Base-by-base conservation (phyloP, 768 basidiomycete genomes). In the Mycena amicta region DNA sequence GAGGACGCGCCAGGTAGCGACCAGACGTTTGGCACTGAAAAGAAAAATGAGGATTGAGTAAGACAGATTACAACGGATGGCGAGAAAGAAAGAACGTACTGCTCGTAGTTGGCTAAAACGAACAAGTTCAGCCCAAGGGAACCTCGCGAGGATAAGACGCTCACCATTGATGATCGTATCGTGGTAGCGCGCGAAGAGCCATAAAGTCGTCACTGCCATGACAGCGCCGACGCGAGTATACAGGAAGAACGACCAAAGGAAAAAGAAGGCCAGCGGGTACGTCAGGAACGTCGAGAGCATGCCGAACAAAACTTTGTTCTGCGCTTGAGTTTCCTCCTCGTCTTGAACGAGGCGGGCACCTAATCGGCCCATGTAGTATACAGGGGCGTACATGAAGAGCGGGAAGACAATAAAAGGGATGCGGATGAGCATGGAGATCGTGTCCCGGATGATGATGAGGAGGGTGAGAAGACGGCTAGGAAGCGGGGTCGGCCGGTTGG, bases 1-100 rank as follows among this genome's bases (percentile, higher is more conserved):
- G 15, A 99, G 83, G n/a, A 97, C 87, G 53, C 93, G 88, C 95
- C 96, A 99, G n/a, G 95, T 87, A 4, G 95, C 92, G 18, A 90
- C 80, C 49, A 96, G 82, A 40, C 90, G 91, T 73, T 95, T 96
- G 50, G 87, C 84, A 28, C 94, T 94, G 67, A n/a, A n/a, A 56
- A 54, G 43, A n/a, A 47, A 31, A 20, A 62, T 59, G n/a, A 53
- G 28, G 45, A 37, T 33, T 45, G 52, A 50, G n/a, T n/a, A n/a
- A n/a, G n/a, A n/a, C n/a, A n/a, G n/a, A n/a, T n/a, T n/a, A n/a
- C n/a, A n/a, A n/a, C n/a, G n/a, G n/a, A n/a, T n/a, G n/a, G n/a
- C n/a, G n/a, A n/a, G n/a, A n/a, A n/a, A n/a, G n/a, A n/a, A n/a
- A n/a, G 26, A 41, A 78, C 83, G 63, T 61, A 95, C 94, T 86